phyloP scores from a whole-genome alignment of 345 rosid genomes.

The Brassica carinata region DNA sequence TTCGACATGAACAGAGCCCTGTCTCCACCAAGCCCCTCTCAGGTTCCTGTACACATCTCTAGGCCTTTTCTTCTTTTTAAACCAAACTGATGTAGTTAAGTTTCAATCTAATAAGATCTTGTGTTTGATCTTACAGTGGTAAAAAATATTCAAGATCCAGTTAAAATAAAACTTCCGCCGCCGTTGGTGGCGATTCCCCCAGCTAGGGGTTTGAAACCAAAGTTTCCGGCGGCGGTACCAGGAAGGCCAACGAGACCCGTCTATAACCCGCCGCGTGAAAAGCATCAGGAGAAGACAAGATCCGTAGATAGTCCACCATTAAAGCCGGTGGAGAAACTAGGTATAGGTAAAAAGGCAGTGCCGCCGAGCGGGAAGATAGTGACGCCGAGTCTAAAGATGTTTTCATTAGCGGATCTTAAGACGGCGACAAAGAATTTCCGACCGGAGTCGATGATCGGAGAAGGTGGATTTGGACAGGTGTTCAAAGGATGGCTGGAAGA shows the following conservation, averaged over 20 bases:
- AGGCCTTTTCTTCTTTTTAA: background rate
- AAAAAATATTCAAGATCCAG: conserved; percentile 9
- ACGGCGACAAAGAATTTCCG: conserved; percentile 76
- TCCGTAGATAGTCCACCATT: conserved; percentile 18
- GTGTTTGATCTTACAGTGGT: conserved; percentile 8
- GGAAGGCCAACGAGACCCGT: conserved; percentile 12
- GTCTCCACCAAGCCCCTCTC: conserved; percentile 30
- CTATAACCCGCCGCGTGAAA: conserved; percentile 11
- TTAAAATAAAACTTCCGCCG: conserved; percentile 25
- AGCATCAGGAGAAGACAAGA: background rate
- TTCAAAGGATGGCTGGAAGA: conserved; percentile 87
- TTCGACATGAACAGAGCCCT: conserved; percentile 33
- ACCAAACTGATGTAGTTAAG: background rate
- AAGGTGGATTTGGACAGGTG: conserved; percentile 91
- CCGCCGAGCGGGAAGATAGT: conserved; percentile 43
- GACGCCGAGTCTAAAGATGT: conserved; percentile 54
- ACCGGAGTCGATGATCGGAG: conserved; percentile 74
- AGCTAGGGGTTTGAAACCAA: conserved; percentile 6
- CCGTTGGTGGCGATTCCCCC: conserved; percentile 20
- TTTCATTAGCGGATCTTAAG: conserved; percentile 50
- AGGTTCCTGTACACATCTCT: conserved; percentile 30
- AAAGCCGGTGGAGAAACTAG: conserved; percentile 19
- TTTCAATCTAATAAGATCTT: background rate
- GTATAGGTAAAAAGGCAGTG: conserved; percentile 3
- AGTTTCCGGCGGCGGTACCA: conserved; percentile 11